Evolutionary conservation across 352 stramenopile species (phyloP), one percentile per base, ranked within the genome.

Genomic region (Globisporangium megalacanthum): DNA sequence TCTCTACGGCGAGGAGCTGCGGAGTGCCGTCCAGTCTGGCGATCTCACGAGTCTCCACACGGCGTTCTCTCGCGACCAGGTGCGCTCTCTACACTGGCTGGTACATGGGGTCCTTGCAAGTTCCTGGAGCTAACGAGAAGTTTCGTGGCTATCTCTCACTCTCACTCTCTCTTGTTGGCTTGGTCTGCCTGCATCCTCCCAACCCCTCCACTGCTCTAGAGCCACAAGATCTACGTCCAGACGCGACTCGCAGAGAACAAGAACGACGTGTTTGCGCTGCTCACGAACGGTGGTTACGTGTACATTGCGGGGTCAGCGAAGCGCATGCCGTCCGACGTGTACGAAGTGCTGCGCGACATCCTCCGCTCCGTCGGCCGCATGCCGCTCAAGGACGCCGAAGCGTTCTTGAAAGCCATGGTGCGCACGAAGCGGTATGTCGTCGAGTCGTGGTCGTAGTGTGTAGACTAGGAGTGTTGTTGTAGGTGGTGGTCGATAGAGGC

Each of bases 171-270:
- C 25, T 29, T 4, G n/a, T n/a, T n/a, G n/a, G 15, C 47, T 11
- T 36, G 11, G 13, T 48, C n/a, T 49, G 25, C 35, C n/a, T 17
- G 3, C 29, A 13, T 11, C 47, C 25, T 29, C 25, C 25, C 25
- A 29, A 29, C 25, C 25, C 25, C 44, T 49, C 44, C 3, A 11
- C 7, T 9, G 8, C 44, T 17, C 13, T 33, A 90, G 77, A 65
- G 72, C 31, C 65, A 89, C 55, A 97, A 97, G 67, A 79, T 97
- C 7, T 98, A 98, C 66, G 92, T 98, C 25, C 88, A 96, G 71
- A 91, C 83, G 15, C 76, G 76, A 11, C 75, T 98, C 19, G 75
- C 69, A 8, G 87, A 97, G 61, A 71, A 91, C 56, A 92, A 92
- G 60, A 67, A 88, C 22, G 49, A 64, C 7, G 71, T 95, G 0